Base-by-base conservation (phyloP, 495 filamentous ascomycete genomes). In the Lentithecium fluviatile region DNA sequence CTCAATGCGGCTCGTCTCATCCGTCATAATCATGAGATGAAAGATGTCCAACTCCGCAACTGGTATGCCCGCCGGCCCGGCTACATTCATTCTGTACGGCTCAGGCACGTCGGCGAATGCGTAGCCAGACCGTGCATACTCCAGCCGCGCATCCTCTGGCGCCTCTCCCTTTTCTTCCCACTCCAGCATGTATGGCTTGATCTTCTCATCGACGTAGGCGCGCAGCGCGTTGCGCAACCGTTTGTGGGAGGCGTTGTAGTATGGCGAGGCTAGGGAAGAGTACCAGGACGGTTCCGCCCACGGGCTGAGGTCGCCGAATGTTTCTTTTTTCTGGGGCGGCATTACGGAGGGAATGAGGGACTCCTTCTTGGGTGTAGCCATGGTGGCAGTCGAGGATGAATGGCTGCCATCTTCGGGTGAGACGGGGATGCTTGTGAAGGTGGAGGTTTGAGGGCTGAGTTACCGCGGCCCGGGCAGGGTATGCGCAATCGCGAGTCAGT, bases 251-350 rank as follows among this genome's bases (percentile, higher is more conserved):
- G 65, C 67, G 52, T 69, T 73, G 69, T 75, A 75, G 56, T 75
- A 75, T 0, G 73, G 73, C 7, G 72, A 74, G 1, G 58, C 60
- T 43, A 75, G 69, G 37, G 64, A 65, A 49, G 69, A 71, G 52
- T 65, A 69, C 70, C 70, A 74, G 24, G 72, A 64, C 1, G 73
- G 73, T 38, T 75, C 73, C 36, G 50, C 58, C 73, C 73, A 75
- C 17, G 73, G 73, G 4, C 59, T 59, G 15, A 71, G 45, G 62
- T 69, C 68, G 13, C 68, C 71, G 57, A 73, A 70, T n/a, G 63
- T 67, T 20, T 66, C 51, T 37, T 52, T 53, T 42, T 62, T 66
- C 52, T 46, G 26, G 34, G 56, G 19, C 37, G 20, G 10, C 51
- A 53, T 64, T 32, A 54, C 34, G 58, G 58, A 52, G 57, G 57